Base-by-base conservation (phyloP, 2,329 filamentous ascomycete species). In the Fusarium sacchari region DNA sequence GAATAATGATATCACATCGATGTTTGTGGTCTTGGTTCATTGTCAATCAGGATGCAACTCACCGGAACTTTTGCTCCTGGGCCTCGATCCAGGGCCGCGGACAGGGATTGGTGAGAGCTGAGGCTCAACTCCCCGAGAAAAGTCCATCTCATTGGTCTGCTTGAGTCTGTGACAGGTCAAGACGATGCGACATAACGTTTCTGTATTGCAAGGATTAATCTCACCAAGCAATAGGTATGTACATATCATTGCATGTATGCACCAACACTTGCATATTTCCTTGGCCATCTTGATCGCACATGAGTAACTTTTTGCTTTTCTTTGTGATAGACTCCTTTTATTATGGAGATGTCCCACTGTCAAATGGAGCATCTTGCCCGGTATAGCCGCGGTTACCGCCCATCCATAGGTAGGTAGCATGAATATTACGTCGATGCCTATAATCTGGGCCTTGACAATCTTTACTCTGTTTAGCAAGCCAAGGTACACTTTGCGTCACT, bases 1-100 rank as follows among this genome's bases (percentile, higher is more conserved):
- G 11, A 11, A n/a, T 18, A 14, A 64, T 69, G 67, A 69, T 64
- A 69, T 64, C 67, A 69, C 57, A 5, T 40, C 32, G 15, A 40
- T 20, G 32, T 22, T 28, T 12, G n/a, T 9, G 32, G 6, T 24
- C 43, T 28, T 39, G 26, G 22, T 68, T 10, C 13, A 28, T 52
- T 34, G 12, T 43, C 34, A 24, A 15, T 64, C 20, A 36, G n/a
- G 59, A 46, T 61, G 28, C 53, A 11, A 49, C 26, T 20, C n/a
- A 11, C 50, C 65, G 67, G 67, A 69, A 69, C 65, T 26, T 69
- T 69, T 69, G 58, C 67, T 69, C 65, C 67, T 53, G 15, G n/a
- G 22, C 24, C 17, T 53, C 18, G 34, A 69, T 69, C 44, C 56
- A 61, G 44, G 56, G 14, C 44, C 44, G 14, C 15, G 43, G 59